Evolutionary conservation across 441 rosid genomes (phyloP).

Genomic region (Brassica hybrid): DNA sequence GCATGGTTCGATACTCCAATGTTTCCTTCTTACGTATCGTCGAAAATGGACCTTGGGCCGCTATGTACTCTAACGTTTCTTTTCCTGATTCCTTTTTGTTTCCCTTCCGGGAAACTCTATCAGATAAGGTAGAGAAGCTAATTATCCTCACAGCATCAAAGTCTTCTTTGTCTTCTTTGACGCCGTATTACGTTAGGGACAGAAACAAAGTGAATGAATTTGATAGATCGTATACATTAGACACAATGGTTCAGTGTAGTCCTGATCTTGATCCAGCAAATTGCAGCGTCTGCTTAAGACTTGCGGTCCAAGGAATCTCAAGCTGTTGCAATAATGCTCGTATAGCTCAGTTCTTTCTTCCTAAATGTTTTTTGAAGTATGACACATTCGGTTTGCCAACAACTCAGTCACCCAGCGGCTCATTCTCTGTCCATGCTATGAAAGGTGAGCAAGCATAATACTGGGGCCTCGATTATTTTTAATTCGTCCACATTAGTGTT

Average conservation of each 20-base stretch:
- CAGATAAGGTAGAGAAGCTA: conserved; percentile 6
- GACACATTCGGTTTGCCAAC: background rate
- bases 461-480: background rate
- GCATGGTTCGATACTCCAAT: conserved; percentile 33
- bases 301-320: background rate
- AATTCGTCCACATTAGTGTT: background rate
- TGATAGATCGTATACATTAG: conserved; percentile 3
- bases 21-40: background rate
- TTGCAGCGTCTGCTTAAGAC: conserved; percentile 4
- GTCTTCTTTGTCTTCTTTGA: background rate
- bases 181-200: conserved; percentile 6
- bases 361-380: conserved; percentile 31
- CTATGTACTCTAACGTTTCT: background rate
- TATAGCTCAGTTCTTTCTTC: background rate
- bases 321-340: background rate
- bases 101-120: background rate
- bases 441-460: background rate
- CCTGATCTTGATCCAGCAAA: conserved; percentile 24
- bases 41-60: too few species aligned
- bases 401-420: background rate
- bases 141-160: conserved; percentile 1
- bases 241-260: conserved; percentile 28
- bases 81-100: background rate
- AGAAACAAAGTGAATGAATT: background rate
- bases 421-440: background rate